phyloP scores from a whole-genome alignment of 768 basidiomycete species.

The Lactarius tabidus region DNA sequence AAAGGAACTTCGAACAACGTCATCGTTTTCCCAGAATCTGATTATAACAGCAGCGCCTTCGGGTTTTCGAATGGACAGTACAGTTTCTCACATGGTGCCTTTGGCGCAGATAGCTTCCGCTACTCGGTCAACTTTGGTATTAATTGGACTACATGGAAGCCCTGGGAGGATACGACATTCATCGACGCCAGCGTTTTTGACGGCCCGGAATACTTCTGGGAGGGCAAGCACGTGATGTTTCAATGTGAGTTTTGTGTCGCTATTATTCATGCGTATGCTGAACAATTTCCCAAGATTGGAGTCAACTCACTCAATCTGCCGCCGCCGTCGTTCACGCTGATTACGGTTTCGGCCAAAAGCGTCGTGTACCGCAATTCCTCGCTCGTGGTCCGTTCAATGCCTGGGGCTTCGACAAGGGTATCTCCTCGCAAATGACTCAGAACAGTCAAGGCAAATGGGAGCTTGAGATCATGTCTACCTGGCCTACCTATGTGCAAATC shows the following conservation, averaged over 20 bases:
- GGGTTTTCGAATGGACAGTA: slow-evolving; percentile 58
- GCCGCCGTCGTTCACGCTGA: slow-evolving; percentile 77
- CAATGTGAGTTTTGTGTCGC: slow-evolving; percentile 58
- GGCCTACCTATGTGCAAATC: slow-evolving; percentile 88
- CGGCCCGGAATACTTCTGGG: slow-evolving; percentile 56
- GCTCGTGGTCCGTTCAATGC: slow-evolving; percentile 86
- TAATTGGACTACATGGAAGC: slow-evolving; percentile 77
- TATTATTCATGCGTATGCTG: slow-evolving; percentile 1
- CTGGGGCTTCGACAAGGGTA: slow-evolving; percentile 89
- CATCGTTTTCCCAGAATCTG: slow-evolving; percentile 81
- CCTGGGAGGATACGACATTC: slow-evolving; percentile 69
- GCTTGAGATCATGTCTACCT: slow-evolving; percentile 82
- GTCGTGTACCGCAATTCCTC: slow-evolving; percentile 84
- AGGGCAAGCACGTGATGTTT: slow-evolving; percentile 79
- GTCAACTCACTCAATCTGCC: slow-evolving; percentile 55
- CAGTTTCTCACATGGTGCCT: slow-evolving; percentile 75
- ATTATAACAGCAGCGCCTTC: slow-evolving; percentile 66
- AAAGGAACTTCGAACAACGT: slow-evolving; percentile 74
- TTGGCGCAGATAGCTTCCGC: slow-evolving; percentile 82
- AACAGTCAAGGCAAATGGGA: slow-evolving; percentile 70
- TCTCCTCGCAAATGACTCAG: slow-evolving; percentile 63
- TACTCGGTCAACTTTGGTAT: slow-evolving; percentile 85
- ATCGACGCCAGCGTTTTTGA: slow-evolving; percentile 58
- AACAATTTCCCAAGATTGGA: slow-evolving; percentile 61
- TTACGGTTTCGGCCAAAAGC: slow-evolving; percentile 49